Conservation (phyloP, 1,284 basidiomycete species). For the Ganoderma lucidum region DNA sequence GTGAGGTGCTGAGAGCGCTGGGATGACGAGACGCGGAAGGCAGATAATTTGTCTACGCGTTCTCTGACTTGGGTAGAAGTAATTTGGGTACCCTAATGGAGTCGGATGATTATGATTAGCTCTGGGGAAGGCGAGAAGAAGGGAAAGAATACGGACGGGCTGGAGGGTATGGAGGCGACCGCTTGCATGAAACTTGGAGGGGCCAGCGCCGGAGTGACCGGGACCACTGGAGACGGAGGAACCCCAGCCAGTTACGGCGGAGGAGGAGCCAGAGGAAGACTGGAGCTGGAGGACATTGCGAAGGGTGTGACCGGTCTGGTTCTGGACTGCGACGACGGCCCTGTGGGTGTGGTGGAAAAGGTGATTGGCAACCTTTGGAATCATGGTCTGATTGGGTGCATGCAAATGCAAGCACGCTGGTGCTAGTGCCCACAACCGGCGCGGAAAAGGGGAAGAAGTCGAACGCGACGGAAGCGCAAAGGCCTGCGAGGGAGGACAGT, state of each 20-base stretch:
- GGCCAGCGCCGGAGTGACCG: conserved; percentile 55
- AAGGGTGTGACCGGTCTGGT: conserved; percentile 68
- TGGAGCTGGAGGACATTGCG: conserved; percentile 78
- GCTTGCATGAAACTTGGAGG: conserved; percentile 72
- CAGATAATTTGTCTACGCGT: conserved; percentile 31
- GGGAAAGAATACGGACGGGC: conserved; percentile 48
- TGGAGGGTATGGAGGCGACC: conserved; percentile 74
- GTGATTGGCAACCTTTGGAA: conserved; percentile 82
- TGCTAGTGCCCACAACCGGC: conserved; percentile 17
- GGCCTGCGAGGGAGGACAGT: not conserved
- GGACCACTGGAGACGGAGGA: conserved; percentile 67
- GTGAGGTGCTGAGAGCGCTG: conserved; percentile 20
- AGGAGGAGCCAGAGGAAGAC: conserved; percentile 47
- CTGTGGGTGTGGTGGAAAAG: conserved; percentile 78
- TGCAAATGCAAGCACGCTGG: conserved; percentile 28
- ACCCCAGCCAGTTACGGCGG: conserved; percentile 44
- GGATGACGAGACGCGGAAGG: conserved; percentile 27
- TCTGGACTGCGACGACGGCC: conserved; percentile 76
- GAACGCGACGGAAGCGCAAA: not conserved
- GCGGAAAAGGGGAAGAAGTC: not conserved
- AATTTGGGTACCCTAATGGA: conserved; percentile 20
- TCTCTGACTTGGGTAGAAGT: conserved; percentile 28
- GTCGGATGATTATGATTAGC: not conserved
- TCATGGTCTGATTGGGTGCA: conserved; percentile 52
- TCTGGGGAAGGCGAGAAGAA: not conserved